Base-by-base conservation (phyloP, 805 yeast genomes). In the Kodamaea kaohsiungensis region DNA sequence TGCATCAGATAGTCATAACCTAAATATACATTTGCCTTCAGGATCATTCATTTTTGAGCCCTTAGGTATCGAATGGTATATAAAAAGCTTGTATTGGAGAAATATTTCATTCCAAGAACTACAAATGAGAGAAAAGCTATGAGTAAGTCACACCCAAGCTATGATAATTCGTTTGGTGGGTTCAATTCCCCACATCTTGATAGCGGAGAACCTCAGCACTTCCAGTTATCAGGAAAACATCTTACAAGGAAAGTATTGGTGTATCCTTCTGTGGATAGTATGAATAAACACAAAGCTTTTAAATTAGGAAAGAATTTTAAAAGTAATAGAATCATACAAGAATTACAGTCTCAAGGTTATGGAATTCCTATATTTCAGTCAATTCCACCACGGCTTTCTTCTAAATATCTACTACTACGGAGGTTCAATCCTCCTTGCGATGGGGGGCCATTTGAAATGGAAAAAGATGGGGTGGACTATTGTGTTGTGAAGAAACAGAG, bases 341-440 rank as follows among this genome's bases (percentile, higher is more conserved):
- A 42, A 17, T 33, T 42, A 16, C 52, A 49, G 18, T 12, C 47
- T 9, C 46, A 42, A 18, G 52, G 52, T 13, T 30, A 22, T 22
- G 52, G 52, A 7, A 22, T 49, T 35, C 52, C 52, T 16, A 13
- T 49, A 4, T 51, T 38, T 46, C 18, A 45, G 13, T 40, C 49
- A 7, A 13, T 40, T 2, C 45, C 45, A 12, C 45, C 45, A 16
- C 19, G 45, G 13, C 19, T 40, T 16, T 40, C 45, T 2, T 5
- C 25, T 16, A 40, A 17, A 13, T 40, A 17, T 17, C 22, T 40
- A 7, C 3, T 17, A 2, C 17, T 51, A 6, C 22, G 27, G 8
- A 38, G 17, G 40, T 51, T 15, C 42, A n/a, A 45, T 16, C 12
- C 27, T 13, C 43, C 43, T 4, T n/a, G 19, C 15, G 12, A 15